Conservation (phyloP, 768 basidiomycete genomes). For the Nidularia pulvinata region DNA sequence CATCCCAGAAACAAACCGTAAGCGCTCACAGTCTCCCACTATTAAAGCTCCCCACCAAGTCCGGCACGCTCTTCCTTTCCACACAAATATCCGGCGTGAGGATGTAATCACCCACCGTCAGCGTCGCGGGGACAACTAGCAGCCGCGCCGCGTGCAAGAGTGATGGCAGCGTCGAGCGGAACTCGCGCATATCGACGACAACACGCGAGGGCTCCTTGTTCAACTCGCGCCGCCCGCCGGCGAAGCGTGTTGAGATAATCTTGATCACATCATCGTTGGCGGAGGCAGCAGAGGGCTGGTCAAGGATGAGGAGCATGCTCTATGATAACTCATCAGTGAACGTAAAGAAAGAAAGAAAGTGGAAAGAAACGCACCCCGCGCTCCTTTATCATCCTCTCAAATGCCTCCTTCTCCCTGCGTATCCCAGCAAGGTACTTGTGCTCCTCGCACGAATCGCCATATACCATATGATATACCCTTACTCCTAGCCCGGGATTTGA, state of each 20-base stretch:
- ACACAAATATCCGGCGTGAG: slow-evolving; percentile 95
- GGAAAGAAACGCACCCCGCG: slow-evolving; percentile 62
- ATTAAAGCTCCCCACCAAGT: slow-evolving; percentile 91
- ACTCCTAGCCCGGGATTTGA: slow-evolving; percentile 82
- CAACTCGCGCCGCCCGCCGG: slow-evolving; percentile 78
- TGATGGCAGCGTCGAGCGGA: slow-evolving; percentile 90
- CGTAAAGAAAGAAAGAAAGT: not conserved
- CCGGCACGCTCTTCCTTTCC: slow-evolving; percentile 93
- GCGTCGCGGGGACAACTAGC: slow-evolving; percentile 84
- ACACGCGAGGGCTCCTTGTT: slow-evolving; percentile 71
- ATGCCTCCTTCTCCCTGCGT: slow-evolving; percentile 90
- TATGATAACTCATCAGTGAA: slow-evolving; percentile 21
- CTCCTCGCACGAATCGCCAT: slow-evolving; percentile 91
- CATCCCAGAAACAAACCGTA: not conserved
- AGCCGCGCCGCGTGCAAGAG: slow-evolving; percentile 83
- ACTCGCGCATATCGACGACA: slow-evolving; percentile 97
- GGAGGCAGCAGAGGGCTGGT: slow-evolving; percentile 44
- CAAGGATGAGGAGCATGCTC: slow-evolving; percentile 88
- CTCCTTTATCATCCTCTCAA: slow-evolving; percentile 91
- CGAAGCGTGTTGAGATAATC: slow-evolving; percentile 83
- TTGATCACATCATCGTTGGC: slow-evolving; percentile 66
- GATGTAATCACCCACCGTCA: slow-evolving; percentile 97
- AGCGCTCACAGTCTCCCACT: slow-evolving; percentile 85
- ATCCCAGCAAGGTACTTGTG: slow-evolving; percentile 92
- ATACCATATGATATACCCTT: slow-evolving; percentile 95